A percentile compares a stretch with the other conserved stretches of the same genome.
Evolutionary conservation across 2,329 filamentous ascomycete species (phyloP).

Genomic region (Trichoderma sp.): DNA sequence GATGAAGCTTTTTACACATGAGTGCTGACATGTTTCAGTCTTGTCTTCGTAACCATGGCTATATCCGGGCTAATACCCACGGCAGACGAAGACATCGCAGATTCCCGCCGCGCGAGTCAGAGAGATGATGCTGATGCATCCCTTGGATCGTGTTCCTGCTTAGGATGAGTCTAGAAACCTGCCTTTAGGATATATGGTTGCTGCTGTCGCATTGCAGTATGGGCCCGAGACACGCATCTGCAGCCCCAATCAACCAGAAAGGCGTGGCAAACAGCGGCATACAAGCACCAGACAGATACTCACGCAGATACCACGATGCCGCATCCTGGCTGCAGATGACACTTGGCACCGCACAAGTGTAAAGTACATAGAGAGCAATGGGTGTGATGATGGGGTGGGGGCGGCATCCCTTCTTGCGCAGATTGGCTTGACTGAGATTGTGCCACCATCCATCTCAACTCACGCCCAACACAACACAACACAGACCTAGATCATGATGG

Average conservation of each 20-base stretch:
- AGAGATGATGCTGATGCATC: neutral
- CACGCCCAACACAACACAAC: neutral
- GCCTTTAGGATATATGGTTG: neutral
- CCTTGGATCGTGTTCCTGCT: neutral
- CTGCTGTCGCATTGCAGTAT: neutral
- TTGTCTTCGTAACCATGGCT: neutral
- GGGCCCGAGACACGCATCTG: neutral
- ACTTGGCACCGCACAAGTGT: neutral
- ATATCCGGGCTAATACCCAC: neutral
- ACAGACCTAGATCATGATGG: neutral
- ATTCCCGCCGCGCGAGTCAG: neutral
- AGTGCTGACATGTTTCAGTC: constrained; percentile 4
- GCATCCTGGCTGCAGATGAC: neutral
- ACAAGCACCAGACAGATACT: neutral
- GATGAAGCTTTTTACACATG: neutral
- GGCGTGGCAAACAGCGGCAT: neutral
- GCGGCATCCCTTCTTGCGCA: neutral
- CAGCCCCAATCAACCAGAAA: neutral
- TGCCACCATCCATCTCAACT: constrained; percentile 14
- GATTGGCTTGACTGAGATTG: constrained; percentile 5
- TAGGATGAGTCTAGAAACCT: neutral
- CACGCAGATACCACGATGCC: neutral
- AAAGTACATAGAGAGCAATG: neutral
- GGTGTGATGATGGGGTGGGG: neutral
- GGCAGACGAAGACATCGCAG: neutral